These are phyloP conservation scores for Amniculicola lignicola DNA, from an alignment of 495 filamentous ascomycete genomes.

Conservation along the genomic window DNA sequence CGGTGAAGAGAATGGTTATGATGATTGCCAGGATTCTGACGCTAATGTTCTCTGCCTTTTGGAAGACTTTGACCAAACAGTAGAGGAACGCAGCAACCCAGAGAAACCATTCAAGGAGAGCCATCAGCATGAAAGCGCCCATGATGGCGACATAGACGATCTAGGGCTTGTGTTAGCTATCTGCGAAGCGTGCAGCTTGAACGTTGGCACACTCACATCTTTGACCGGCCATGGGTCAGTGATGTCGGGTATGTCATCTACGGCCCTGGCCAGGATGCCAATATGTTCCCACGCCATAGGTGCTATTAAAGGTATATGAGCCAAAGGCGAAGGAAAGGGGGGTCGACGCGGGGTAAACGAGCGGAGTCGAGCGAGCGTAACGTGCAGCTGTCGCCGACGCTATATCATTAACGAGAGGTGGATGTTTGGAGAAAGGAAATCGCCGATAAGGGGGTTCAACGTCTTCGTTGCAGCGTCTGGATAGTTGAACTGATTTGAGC, in stretches of 20 bases:
- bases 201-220: constrained; percentile 48
- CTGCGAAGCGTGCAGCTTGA: background rate
- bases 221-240: constrained; percentile 37
- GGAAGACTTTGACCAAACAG: constrained; percentile 81
- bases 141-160: constrained; percentile 81
- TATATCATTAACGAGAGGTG: constrained; percentile 14
- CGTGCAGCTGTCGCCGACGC: constrained; percentile 1
- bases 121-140: constrained; percentile 76
- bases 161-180: constrained; percentile 41
- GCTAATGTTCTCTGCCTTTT: constrained; percentile 85
- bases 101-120: constrained; percentile 88
- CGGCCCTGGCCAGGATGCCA: constrained; percentile 11
- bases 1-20: constrained; percentile 68
- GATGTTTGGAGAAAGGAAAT: background rate
- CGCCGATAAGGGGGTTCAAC: background rate
- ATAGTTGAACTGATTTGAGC: background rate
- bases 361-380: constrained; percentile 4
- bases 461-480: background rate
- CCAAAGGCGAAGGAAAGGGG: background rate
- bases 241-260: constrained; percentile 18
- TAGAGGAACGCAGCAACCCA: constrained; percentile 92
- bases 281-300: constrained; percentile 18
- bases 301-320: background rate
- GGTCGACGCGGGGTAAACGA: background rate
- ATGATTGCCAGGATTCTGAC: constrained; percentile 71